These are phyloP conservation scores for Ilex paraguariensis DNA, from an alignment of 305 asterid species.

Conservation along the genomic window DNA sequence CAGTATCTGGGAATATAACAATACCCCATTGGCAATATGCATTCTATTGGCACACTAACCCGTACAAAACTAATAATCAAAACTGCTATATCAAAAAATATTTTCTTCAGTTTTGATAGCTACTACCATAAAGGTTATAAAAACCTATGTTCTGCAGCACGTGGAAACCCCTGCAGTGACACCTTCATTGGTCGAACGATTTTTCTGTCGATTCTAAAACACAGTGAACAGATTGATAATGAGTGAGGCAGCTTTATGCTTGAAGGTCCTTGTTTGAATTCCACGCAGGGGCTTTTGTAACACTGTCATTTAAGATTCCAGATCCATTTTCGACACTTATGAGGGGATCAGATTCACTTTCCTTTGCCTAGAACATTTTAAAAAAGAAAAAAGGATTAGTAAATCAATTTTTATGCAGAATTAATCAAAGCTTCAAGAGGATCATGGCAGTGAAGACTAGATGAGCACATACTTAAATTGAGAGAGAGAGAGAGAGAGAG, in stretches of 20 bases:
- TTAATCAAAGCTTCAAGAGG: no score
- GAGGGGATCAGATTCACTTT: constrained; percentile 1
- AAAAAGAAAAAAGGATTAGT: background rate
- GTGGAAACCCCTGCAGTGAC: background rate
- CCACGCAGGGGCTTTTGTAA: background rate
- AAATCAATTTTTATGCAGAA: no score
- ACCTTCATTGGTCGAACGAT: background rate
- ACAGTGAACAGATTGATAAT: background rate
- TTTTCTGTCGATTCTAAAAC: background rate
- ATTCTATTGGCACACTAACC: background rate
- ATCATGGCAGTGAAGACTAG: no score
- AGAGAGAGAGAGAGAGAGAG: no score
- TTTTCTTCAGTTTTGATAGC: background rate
- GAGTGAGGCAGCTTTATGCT: background rate
- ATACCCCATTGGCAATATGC: no score
- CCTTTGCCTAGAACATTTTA: background rate
- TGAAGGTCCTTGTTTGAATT: constrained; percentile 3
- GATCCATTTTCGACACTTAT: background rate
- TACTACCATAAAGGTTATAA: background rate
- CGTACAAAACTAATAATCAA: background rate
- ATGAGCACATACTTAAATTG: no score
- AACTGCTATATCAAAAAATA: background rate
- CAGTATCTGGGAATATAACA: no score
- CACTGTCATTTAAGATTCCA: background rate
- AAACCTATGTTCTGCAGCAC: background rate